A percentile compares a stretch with the other conserved stretches of the same genome.
Evolutionary conservation across 306 rosid species (phyloP).

Genomic region (Rosa rugosa): DNA sequence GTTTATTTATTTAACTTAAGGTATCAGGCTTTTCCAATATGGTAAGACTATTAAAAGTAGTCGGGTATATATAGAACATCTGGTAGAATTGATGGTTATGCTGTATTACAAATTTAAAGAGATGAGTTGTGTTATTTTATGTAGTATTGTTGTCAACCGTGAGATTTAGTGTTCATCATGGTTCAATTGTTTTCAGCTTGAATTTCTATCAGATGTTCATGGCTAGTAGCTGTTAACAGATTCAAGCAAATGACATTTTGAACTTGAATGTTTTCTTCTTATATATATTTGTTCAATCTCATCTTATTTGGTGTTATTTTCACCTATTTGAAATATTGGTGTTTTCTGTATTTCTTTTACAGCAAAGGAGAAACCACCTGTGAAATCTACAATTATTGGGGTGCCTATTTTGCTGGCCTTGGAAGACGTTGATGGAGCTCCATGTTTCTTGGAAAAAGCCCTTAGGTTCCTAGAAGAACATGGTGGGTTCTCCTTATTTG

Average conservation of each 20-base stretch:
- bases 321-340: conserved; percentile 21
- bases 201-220: neutral
- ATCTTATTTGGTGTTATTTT: neutral
- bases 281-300: neutral
- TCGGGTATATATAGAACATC: neutral
- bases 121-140: neutral
- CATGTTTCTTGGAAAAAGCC: conserved; percentile 95
- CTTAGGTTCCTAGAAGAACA: conserved; percentile 72
- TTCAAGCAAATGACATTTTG: neutral
- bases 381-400: conserved; percentile 70
- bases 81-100: neutral
- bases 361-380: conserved; percentile 62
- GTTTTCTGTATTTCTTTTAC: conserved; percentile 32
- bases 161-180: conserved; percentile 12
- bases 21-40: conserved; percentile 1
- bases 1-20: neutral
- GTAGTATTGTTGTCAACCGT: neutral
- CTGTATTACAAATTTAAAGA: neutral
- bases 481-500: conserved; percentile 47
- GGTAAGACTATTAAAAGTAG: neutral
- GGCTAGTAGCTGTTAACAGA: neutral
- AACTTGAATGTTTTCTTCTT: conserved; percentile 7
- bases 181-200: neutral
- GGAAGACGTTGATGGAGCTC: conserved; percentile 95
- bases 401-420: conserved; percentile 88